phyloP scores from a whole-genome alignment of 345 rosid genomes.

The Aurinia saxatilis region DNA sequence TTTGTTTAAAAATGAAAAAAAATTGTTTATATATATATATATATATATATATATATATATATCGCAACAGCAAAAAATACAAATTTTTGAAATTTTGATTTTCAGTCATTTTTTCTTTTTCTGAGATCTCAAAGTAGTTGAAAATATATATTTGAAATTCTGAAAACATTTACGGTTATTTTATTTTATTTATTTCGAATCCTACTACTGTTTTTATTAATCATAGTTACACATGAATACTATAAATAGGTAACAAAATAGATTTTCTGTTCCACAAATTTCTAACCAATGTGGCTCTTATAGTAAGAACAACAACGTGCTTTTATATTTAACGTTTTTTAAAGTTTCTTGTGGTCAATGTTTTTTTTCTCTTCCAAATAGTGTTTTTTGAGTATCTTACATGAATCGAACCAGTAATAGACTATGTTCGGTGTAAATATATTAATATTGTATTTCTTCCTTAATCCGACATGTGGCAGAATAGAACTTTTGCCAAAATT shows the following conservation, averaged over 20 bases:
- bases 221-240: not conserved
- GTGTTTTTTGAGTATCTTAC: not conserved
- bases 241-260: conserved; percentile 9
- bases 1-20: no score
- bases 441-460: not conserved
- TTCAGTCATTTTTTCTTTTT: no score
- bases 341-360: not conserved
- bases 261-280: conserved; percentile 20
- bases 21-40: no score
- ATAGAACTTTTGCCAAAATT: conserved; percentile 18
- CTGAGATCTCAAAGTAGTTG: no score
- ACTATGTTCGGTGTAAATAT: conserved; percentile 3
- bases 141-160: no score
- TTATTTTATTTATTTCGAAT: no score
- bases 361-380: not conserved
- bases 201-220: not conserved
- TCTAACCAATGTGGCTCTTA: conserved; percentile 16
- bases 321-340: not conserved
- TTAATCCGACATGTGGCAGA: conserved; percentile 20
- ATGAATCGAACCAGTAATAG: not conserved
- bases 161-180: no score
- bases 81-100: no score
- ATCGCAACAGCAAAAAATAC: no score
- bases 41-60: no score
- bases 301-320: conserved; percentile 17